Evolutionary conservation across 495 filamentous ascomycete genomes (phyloP).

Genomic region (Aspergillus leporis): DNA sequence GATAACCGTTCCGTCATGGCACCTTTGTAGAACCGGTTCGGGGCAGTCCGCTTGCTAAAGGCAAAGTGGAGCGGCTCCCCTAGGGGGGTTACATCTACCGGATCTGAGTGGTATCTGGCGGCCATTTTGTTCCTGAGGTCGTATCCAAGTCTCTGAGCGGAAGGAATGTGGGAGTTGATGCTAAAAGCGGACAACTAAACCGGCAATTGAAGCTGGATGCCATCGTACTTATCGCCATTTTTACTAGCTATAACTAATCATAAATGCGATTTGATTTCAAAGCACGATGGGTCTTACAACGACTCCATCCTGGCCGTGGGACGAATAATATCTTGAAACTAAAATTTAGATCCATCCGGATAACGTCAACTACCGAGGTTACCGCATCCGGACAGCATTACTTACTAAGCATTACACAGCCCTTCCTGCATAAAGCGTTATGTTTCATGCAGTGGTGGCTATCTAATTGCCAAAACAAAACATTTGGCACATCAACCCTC

Average conservation of each 20-base stretch:
- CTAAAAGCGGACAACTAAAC: neutral
- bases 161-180: no score
- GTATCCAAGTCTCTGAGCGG: neutral
- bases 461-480: no score
- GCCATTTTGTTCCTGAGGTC: neutral
- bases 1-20: slow-evolving; percentile 62
- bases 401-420: neutral
- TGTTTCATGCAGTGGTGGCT: no score
- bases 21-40: slow-evolving; percentile 62
- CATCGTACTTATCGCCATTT: neutral
- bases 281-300: neutral
- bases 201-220: neutral
- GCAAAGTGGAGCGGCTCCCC: slow-evolving; percentile 54
- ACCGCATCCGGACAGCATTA: neutral
- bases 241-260: neutral
- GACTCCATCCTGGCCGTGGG: neutral
- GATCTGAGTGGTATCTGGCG: neutral
- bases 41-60: slow-evolving; percentile 54
- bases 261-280: neutral
- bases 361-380: neutral
- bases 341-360: no score
- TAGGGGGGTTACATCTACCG: slow-evolving; percentile 46
- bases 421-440: neutral
- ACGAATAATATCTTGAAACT: neutral
- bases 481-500: no score